Evolutionary conservation across 2,329 filamentous ascomycete species (phyloP).

Genomic region (Colletotrichum incanum): DNA sequence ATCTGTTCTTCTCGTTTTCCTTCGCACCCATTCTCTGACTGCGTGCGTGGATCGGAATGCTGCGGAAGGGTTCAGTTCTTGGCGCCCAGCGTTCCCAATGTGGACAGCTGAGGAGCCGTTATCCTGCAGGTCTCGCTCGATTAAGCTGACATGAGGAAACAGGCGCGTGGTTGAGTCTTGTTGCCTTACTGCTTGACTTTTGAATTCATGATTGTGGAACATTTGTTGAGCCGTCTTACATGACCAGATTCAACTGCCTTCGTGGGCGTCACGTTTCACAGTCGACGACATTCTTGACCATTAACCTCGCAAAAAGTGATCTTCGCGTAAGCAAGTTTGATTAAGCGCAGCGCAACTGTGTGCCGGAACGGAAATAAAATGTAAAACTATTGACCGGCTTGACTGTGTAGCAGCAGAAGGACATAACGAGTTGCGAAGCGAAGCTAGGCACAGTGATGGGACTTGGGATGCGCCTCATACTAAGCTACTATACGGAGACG

Average conservation of each 20-base stretch:
- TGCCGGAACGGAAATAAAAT: too few relatives aligned
- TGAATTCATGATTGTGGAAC: background rate
- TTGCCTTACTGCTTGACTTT: background rate
- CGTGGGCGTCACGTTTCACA: too few relatives aligned
- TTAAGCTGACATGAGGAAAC: background rate
- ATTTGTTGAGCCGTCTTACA: background rate
- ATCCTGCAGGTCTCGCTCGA: background rate
- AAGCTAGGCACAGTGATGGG: too few relatives aligned
- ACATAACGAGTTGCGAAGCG: too few relatives aligned
- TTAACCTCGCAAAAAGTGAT: too few relatives aligned
- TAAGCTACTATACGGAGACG: too few relatives aligned
- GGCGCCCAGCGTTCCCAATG: background rate
- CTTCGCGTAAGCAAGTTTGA: too few relatives aligned
- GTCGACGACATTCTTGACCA: too few relatives aligned
- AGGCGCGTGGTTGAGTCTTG: background rate
- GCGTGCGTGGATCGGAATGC: background rate
- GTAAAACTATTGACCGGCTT: too few relatives aligned
- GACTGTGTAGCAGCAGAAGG: too few relatives aligned
- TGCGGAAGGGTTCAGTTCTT: background rate
- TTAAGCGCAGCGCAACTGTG: too few relatives aligned
- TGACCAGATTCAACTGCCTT: background rate
- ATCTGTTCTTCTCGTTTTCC: background rate
- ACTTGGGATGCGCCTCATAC: too few relatives aligned
- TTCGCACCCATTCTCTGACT: background rate
- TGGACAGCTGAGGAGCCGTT: background rate